phyloP scores from a whole-genome alignment of 176 grass and related monocot species.

The Triticum turgidum region DNA sequence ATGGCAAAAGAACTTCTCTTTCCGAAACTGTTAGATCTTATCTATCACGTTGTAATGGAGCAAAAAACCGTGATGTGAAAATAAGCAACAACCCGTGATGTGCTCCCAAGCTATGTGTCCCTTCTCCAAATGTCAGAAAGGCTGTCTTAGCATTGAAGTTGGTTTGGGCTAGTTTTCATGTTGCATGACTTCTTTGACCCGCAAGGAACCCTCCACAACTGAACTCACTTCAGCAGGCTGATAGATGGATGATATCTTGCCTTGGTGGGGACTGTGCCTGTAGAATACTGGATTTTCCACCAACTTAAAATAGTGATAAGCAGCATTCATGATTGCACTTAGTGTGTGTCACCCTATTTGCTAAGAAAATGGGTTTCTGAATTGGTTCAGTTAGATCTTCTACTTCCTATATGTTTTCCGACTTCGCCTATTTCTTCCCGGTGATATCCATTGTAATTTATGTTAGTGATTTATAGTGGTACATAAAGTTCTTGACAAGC shows the following conservation, averaged over 20 bases:
- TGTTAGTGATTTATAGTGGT: background rate
- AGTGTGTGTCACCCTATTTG: background rate
- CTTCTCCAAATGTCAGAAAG: background rate
- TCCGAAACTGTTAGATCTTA: background rate
- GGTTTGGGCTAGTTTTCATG: background rate
- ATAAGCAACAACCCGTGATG: background rate
- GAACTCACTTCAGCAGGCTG: background rate
- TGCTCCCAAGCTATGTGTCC: background rate
- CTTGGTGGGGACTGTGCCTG: background rate
- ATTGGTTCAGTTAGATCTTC: background rate
- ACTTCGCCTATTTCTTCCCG: background rate
- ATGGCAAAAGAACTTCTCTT: background rate
- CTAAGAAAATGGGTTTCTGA: background rate
- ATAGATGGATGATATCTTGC: background rate
- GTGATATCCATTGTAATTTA: background rate
- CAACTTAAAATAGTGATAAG: background rate
- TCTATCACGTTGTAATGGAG: background rate
- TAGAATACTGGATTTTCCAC: background rate
- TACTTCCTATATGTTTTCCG: background rate
- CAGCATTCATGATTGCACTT: background rate
- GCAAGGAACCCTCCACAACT: background rate
- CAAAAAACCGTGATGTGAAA: background rate
- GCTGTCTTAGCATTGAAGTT: background rate
- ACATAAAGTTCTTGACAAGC: background rate
- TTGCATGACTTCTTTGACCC: background rate